Evolutionary conservation across 2,329 filamentous ascomycete genomes (phyloP).

Genomic region (Cordyceps cicadae): DNA sequence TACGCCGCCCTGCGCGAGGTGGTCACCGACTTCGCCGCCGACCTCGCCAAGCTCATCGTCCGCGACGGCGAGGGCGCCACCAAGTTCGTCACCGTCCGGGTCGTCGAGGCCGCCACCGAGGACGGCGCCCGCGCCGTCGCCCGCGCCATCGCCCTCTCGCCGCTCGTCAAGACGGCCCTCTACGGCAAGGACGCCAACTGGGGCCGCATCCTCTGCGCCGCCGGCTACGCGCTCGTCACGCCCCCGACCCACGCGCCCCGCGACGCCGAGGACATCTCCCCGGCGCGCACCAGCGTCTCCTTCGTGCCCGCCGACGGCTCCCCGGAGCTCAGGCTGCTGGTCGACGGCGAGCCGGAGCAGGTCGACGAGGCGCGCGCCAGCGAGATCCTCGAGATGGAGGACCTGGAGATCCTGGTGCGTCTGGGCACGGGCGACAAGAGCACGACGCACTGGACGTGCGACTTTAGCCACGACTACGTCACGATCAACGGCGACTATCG

Average conservation of each 20-base stretch:
- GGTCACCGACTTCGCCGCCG: conserved; percentile 69
- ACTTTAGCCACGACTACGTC: conserved; percentile 75
- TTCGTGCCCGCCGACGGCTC: conserved; percentile 74
- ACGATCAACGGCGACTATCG: conserved; percentile 63
- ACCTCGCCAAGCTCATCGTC: conserved; percentile 86
- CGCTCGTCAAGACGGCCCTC: conserved; percentile 91
- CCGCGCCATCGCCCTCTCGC: conserved; percentile 79
- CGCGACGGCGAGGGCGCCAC: conserved; percentile 95
- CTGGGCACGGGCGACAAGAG: conserved; percentile 61
- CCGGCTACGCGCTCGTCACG: conserved; percentile 66
- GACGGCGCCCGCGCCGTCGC: conserved; percentile 70
- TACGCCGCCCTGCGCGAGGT: conserved; percentile 63
- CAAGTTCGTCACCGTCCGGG: conserved; percentile 91
- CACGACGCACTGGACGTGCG: conserved; percentile 76
- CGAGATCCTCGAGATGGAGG: conserved; percentile 68
- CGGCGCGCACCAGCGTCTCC: conserved; percentile 66
- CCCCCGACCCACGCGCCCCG: conserved; percentile 48
- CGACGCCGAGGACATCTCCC: conserved; percentile 56
- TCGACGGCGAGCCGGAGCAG: conserved; percentile 70
- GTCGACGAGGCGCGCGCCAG: conserved; percentile 71
- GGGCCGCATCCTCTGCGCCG: conserved; percentile 92
- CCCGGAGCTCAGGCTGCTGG: conserved; percentile 64
- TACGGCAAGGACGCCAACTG: conserved; percentile 98
- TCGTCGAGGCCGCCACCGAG: conserved; percentile 63
- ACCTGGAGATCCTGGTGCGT: conserved; percentile 69